A percentile compares a stretch with the other conserved stretches of the same genome.
Conservation (phyloP, 805 yeast species). For the Candida methanosorbosa region DNA sequence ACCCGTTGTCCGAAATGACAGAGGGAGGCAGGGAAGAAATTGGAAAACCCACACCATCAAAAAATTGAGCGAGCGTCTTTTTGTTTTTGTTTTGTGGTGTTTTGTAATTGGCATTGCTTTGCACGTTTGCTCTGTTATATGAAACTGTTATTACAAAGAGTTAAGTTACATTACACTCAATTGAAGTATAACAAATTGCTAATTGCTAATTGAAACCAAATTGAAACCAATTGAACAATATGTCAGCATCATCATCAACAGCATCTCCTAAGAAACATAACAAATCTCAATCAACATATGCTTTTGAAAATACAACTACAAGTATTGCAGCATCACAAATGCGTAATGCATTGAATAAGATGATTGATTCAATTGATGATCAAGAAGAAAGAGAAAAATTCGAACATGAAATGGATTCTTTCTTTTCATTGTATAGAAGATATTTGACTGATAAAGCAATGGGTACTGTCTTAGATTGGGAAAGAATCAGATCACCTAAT, state of each 20-base stretch:
- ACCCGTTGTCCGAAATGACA: too few species aligned
- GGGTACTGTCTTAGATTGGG: constrained; percentile 80
- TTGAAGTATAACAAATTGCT: too few species aligned
- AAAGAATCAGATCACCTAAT: constrained; percentile 84
- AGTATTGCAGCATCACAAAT: constrained; percentile 95
- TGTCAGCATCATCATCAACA: not conserved
- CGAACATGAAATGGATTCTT: constrained; percentile 89
- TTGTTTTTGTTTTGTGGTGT: too few species aligned
- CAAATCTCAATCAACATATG: constrained; percentile 71
- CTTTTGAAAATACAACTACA: constrained; percentile 91
- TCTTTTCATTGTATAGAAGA: constrained; percentile 88
- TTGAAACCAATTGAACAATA: too few species aligned
- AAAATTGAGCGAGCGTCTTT: too few species aligned
- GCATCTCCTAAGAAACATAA: constrained; percentile 43
- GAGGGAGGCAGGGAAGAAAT: too few species aligned
- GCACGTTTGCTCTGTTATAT: too few species aligned
- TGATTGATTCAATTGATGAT: constrained; percentile 73
- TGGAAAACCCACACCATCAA: too few species aligned
- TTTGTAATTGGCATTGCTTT: too few species aligned
- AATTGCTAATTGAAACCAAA: too few species aligned
- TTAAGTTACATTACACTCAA: too few species aligned
- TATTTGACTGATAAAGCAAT: constrained; percentile 84
- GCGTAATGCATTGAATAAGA: constrained; percentile 89
- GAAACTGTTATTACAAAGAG: too few species aligned
- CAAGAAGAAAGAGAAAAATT: constrained; percentile 44